Conservation (phyloP, 2,329 filamentous ascomycete genomes). For the Blastomyces silverae region DNA sequence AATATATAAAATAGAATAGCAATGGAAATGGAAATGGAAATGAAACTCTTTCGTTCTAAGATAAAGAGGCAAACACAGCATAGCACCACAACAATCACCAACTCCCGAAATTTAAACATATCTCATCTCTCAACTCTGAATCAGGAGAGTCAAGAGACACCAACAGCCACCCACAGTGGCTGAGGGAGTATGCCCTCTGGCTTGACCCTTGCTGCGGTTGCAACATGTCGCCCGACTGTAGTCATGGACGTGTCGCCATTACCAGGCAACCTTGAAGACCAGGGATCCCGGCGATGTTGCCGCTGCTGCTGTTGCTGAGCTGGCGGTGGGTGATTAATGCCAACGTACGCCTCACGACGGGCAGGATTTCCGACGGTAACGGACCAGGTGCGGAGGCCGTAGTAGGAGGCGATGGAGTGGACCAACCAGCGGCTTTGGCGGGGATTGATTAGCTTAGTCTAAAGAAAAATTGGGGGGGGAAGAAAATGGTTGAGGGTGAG, state of each 20-base stretch:
- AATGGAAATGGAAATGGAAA: neutral
- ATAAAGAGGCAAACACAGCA: neutral
- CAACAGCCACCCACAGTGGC: conserved; percentile 33
- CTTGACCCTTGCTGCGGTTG: neutral
- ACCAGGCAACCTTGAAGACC: neutral
- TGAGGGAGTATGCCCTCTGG: conserved; percentile 22
- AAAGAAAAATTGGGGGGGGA: neutral
- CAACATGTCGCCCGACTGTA: neutral
- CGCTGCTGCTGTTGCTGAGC: neutral
- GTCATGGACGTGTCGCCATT: neutral
- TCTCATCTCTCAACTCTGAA: neutral
- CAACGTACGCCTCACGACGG: conserved; percentile 75
- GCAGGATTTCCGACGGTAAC: conserved; percentile 64
- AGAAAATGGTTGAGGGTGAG: conserved; percentile 11
- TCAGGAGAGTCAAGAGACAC: neutral
- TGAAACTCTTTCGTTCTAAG: neutral
- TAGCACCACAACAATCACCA: neutral
- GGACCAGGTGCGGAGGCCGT: conserved; percentile 78
- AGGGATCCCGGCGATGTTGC: neutral
- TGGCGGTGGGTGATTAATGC: conserved; percentile 41
- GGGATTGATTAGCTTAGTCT: conserved; percentile 36
- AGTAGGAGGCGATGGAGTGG: conserved; percentile 86
- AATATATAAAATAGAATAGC: neutral
- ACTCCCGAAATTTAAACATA: neutral
- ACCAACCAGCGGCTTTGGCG: conserved; percentile 68